A percentile compares a stretch with the other conserved stretches of the same genome.
Evolutionary conservation across 2,329 filamentous ascomycete genomes (phyloP).

Genomic region (Elsinoe fawcettii): DNA sequence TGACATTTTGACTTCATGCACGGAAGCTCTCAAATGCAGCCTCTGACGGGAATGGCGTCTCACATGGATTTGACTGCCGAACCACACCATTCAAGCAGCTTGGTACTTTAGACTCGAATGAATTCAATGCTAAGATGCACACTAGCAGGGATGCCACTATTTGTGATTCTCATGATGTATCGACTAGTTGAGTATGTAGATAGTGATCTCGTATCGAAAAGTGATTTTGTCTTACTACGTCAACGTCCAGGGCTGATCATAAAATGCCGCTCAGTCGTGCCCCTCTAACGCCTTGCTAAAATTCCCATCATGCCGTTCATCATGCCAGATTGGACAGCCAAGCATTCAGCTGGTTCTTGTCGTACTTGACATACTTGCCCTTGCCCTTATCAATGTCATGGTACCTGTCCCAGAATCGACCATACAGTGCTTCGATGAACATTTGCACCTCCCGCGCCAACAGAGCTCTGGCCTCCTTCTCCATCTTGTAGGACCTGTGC

Average conservation of each 20-base stretch:
- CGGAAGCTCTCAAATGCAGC: neutral
- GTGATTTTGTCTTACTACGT: neutral
- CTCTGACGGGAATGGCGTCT: slow-evolving; percentile 7
- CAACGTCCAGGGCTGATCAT: slow-evolving; percentile 1
- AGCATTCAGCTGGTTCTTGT: slow-evolving; percentile 71
- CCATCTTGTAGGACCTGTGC: slow-evolving; percentile 82
- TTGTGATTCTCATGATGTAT: neutral
- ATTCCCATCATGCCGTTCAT: neutral
- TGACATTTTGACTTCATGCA: slow-evolving; percentile 7
- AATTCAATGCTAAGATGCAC: neutral
- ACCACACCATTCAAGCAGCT: neutral
- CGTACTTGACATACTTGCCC: slow-evolving; percentile 97
- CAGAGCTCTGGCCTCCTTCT: slow-evolving; percentile 75
- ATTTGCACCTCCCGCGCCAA: slow-evolving; percentile 79
- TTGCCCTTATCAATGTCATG: slow-evolving; percentile 97
- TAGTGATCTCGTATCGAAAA: neutral
- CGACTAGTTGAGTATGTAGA: neutral
- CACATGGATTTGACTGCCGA: neutral
- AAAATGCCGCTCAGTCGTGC: neutral
- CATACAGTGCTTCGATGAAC: slow-evolving; percentile 90
- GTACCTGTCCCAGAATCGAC: slow-evolving; percentile 92
- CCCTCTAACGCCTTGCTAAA: slow-evolving; percentile 15
- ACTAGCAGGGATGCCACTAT: slow-evolving; percentile 7
- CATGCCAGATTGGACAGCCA: slow-evolving; percentile 33
- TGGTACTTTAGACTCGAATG: neutral